Base-by-base conservation (phyloP, 257 asterid species). In the Catharanthus roseus region DNA sequence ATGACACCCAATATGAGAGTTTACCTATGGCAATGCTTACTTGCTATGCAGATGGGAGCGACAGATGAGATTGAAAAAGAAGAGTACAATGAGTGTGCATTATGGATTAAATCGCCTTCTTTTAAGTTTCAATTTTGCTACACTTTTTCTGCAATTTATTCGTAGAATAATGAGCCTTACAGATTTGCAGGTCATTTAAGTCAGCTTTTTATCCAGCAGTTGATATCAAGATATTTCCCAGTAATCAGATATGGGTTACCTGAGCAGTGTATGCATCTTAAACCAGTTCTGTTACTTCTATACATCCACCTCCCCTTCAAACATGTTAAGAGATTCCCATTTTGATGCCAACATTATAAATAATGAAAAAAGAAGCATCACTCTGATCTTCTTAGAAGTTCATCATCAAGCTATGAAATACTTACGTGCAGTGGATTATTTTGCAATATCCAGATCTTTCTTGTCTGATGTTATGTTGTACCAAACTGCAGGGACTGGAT, bases 401-500 rank as follows among this genome's bases (percentile, higher is more conserved):
- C 2, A 16, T 5, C 12, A 42, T 50, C 18, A 34, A 72, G 23
- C 6, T 34, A 36, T 67, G 62, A 5, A 21, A 54, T 42, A 31
- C 28, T 64, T 34, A 5, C 70, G 12, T 44, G 23, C 53, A 53
- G 55, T 68, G 16, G 21, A 51, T 69, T 38, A 58, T n/a, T n/a
- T n/a, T n/a, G 45, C 56, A 67, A 19, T 70, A 51, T 68, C 44
- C 24, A 29, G 65, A 61, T 31, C 50, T n/a, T 58, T 11, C 28
- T 54, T 67, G 34, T 78, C 72, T 77, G 77, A 70, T 70, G 44
- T 49, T 49, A 24, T 67, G 51, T 47, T 71, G 12, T 68, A 19
- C 53, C 53, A 73, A 73, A 65, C 57, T 83, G 86, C 85, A 91
- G 97, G 95, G 74, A 21, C 26, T 2, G 54, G 76, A 72, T 70